These are phyloP conservation scores for Phlegmacium glaucopus DNA, from an alignment of 768 basidiomycete species.

Conservation along the genomic window DNA sequence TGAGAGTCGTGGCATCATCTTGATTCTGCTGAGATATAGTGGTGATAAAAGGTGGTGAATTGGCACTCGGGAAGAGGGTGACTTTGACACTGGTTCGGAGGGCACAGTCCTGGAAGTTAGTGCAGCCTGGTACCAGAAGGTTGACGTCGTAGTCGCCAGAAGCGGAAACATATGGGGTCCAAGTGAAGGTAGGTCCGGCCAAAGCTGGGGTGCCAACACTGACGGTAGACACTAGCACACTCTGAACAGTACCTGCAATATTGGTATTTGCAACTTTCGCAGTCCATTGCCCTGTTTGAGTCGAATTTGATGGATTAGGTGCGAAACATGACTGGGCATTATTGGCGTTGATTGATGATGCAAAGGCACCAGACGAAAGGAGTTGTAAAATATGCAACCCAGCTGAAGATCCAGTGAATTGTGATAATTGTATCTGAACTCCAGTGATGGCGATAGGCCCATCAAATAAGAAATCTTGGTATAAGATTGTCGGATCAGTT, in stretches of 20 bases:
- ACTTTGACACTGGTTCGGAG: conserved; percentile 79
- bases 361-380: conserved; percentile 89
- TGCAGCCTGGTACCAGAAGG: conserved; percentile 85
- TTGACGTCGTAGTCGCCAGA: conserved; percentile 84
- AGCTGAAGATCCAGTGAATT: conserved; percentile 70
- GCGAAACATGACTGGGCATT: conserved; percentile 77
- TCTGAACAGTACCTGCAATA: conserved; percentile 79
- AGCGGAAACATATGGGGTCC: conserved; percentile 90
- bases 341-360: conserved; percentile 59
- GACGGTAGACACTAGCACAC: conserved; percentile 67
- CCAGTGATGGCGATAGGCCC: conserved; percentile 71
- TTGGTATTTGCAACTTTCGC: conserved; percentile 59
- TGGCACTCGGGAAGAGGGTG: conserved; percentile 75
- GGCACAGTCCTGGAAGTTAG: conserved; percentile 73
- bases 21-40: conserved; percentile 71
- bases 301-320: conserved; percentile 66
- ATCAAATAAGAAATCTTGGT: conserved; percentile 92
- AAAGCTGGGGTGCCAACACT: conserved; percentile 57
- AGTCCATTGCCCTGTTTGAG: conserved; percentile 69
- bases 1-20: conserved; percentile 51
- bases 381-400: conserved; percentile 92
- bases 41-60: conserved; percentile 60
- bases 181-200: conserved; percentile 77
- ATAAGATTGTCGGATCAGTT: conserved; percentile 70
- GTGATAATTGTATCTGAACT: conserved; percentile 77